Conservation (phyloP, 441 rosid species). For the Euphorbia schlechtendalii region DNA sequence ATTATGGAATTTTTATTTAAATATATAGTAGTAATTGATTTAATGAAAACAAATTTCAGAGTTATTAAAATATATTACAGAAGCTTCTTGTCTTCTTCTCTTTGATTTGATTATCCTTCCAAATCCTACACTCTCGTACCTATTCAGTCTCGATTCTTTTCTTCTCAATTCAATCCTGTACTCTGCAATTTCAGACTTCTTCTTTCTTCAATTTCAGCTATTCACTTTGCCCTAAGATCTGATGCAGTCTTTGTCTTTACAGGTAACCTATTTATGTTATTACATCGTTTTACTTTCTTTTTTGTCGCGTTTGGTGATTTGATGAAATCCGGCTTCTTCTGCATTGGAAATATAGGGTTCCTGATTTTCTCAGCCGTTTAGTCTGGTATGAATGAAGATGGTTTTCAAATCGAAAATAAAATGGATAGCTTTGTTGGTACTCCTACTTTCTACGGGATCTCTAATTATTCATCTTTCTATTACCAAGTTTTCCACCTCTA, state of each 20-base stretch:
- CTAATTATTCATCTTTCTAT: conserved; percentile 70
- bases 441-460: conserved; percentile 72
- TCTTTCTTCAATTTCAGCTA: not conserved
- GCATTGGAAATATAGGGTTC: conserved; percentile 25
- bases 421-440: conserved; percentile 70
- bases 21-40: not conserved
- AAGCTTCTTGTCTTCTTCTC: not conserved
- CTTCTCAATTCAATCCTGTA: not conserved
- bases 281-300: not conserved
- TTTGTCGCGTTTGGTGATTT: not conserved
- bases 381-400: conserved; percentile 26
- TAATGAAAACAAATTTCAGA: not conserved
- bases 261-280: not conserved
- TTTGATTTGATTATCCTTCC: conserved; percentile 2
- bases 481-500: conserved; percentile 63
- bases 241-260: not conserved
- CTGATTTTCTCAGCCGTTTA: not conserved
- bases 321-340: conserved; percentile 12
- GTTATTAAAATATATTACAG: not conserved
- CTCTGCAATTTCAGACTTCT: not conserved
- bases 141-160: not conserved
- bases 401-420: conserved; percentile 84
- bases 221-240: not conserved
- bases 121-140: not conserved
- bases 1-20: not conserved